Base-by-base conservation (phyloP, 768 basidiomycete species). In the Gymnopilus dilepis region DNA sequence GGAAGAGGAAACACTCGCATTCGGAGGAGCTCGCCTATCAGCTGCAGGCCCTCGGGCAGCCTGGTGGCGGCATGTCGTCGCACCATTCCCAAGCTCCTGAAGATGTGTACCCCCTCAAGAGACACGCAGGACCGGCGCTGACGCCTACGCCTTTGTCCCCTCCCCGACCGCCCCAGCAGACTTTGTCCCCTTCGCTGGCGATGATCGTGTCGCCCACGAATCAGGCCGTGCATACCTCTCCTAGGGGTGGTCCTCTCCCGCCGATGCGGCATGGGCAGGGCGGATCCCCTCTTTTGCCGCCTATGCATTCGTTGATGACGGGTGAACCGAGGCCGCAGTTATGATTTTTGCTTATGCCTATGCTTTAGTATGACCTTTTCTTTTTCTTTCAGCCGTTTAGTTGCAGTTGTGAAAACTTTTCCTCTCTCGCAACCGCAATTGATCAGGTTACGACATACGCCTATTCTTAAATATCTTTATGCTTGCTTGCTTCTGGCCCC, bases 171-270 rank as follows among this genome's bases (percentile, higher is more conserved):
- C 75, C 74, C 8, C 82, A 83, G 13, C 82, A 84, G 61, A 84
- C 78, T 11, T 76, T 88, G 28, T 87, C 86, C 1, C 87, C 87
- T 6, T 88, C 86, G 17, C 69, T 88, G 40, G 86, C 86, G 17
- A 83, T 86, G 79, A 83, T 88, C 67, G 80, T 87, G 43, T 86
- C 86, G n/a, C 86, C 86, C 0, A 74, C 77, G 5, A 79, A 80
- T 53, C 76, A 79, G 58, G 73, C 72, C 12, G 76, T 78, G 26
- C 73, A 76, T 37, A 72, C 76, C 21, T 79, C 79, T 21, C 77
- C 78, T 22, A 68, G 74, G 26, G 65, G 72, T 24, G 74, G 74
- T 24, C 74, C 76, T 54, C 63, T 76, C n/a, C 69, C 76, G 15
- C 74, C 73, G 12, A 60, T 69, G n/a, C 59, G 71, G 50, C 69